Percentiles rank a stretch among this genome's conserved stretches.
Evolutionary conservation across 2,329 filamentous ascomycete species (phyloP).

Genomic region (Colletotrichum eleusines): DNA sequence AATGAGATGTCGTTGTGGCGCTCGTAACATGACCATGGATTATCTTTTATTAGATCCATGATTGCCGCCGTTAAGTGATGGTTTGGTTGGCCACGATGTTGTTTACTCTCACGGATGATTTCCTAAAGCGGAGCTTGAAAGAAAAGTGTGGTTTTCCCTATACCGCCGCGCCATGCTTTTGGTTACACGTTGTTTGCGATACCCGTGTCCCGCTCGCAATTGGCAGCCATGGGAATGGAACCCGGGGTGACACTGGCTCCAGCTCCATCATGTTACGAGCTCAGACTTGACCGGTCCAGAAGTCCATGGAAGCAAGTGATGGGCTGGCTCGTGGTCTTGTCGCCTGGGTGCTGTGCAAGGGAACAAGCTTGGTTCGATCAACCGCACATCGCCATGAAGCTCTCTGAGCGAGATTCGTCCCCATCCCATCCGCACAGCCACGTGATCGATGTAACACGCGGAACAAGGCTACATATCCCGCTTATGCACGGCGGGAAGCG

Average conservation of each 20-base stretch:
- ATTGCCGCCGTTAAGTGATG: background rate
- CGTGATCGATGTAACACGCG: slow-evolving; percentile 38
- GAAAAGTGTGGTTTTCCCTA: background rate
- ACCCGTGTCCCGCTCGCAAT: background rate
- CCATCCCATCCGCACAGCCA: slow-evolving; percentile 3
- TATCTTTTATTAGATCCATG: slow-evolving; percentile 5
- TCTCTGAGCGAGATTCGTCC: background rate
- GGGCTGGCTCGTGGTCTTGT: background rate
- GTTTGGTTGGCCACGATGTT: background rate
- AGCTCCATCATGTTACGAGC: background rate
- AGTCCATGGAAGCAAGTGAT: background rate
- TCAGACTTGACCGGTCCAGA: background rate
- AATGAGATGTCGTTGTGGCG: background rate
- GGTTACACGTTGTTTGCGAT: background rate
- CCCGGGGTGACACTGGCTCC: background rate
- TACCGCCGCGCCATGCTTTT: background rate
- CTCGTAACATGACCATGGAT: background rate
- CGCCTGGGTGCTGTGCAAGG: background rate
- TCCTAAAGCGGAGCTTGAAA: slow-evolving; percentile 1
- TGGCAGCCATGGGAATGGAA: background rate
- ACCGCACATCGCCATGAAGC: slow-evolving; percentile 10
- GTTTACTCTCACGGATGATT: slow-evolving; percentile 10
- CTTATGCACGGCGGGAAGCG: slow-evolving; percentile 38
- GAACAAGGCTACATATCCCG: slow-evolving; percentile 34
- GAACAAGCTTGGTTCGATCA: background rate